phyloP scores from a whole-genome alignment of 2,329 filamentous ascomycete species.

The Verticillium klebahnii region DNA sequence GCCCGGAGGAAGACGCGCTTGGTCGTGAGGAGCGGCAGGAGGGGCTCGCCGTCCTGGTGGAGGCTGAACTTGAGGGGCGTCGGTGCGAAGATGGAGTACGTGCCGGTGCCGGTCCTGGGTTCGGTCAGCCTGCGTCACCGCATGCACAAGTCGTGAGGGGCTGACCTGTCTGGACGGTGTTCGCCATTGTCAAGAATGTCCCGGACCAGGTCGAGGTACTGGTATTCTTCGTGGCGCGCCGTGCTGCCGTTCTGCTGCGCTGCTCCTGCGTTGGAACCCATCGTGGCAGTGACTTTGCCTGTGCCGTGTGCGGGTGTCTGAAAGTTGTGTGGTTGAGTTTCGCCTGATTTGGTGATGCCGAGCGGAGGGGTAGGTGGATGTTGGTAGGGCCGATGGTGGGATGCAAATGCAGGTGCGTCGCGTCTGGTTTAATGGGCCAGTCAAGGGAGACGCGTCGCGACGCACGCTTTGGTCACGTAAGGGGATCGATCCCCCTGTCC shows the following conservation, averaged over 20 bases:
- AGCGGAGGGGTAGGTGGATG: neutral
- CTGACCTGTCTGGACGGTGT: slow-evolving; percentile 77
- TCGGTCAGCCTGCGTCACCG: neutral
- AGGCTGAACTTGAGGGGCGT: slow-evolving; percentile 82
- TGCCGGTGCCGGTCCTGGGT: slow-evolving; percentile 83
- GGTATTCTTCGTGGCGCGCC: slow-evolving; percentile 73
- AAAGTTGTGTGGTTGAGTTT: neutral
- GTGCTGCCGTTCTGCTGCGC: neutral
- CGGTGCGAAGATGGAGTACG: slow-evolving; percentile 83
- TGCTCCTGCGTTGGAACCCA: neutral
- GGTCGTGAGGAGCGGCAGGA: slow-evolving; percentile 91
- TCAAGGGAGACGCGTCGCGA: neutral
- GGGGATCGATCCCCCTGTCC: too few relatives aligned
- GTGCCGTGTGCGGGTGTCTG: neutral
- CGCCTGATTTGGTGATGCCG: neutral
- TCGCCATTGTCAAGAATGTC: slow-evolving; percentile 81
- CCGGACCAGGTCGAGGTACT: slow-evolving; percentile 87
- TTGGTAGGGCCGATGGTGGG: neutral
- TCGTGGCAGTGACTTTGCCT: neutral
- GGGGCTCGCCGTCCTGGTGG: slow-evolving; percentile 53
- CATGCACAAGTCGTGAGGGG: neutral
- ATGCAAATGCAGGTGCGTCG: neutral
- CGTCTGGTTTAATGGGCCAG: neutral
- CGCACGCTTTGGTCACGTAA: neutral
- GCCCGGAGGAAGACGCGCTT: slow-evolving; percentile 94